Evolutionary conservation across 148 eudicot genomes (phyloP).

Genomic region (Rhododendron mucronatum): DNA sequence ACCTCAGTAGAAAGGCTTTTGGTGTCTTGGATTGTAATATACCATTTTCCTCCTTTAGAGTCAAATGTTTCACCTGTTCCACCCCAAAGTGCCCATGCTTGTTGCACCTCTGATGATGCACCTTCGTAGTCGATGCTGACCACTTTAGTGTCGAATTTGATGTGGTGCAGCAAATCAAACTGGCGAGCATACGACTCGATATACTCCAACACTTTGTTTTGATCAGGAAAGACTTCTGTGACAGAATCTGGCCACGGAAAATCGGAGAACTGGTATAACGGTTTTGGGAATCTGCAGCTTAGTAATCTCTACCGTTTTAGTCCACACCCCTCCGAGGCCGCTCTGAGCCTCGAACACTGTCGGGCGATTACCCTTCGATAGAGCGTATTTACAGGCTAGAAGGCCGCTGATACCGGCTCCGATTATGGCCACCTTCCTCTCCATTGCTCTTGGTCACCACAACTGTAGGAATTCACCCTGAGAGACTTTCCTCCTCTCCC

Average conservation of each 20-base stretch:
- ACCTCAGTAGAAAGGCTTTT: slow-evolving; percentile 33
- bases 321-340: slow-evolving; percentile 73
- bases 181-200: slow-evolving; percentile 53
- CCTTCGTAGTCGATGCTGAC: slow-evolving; percentile 44
- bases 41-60: slow-evolving; percentile 45
- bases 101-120: slow-evolving; percentile 30
- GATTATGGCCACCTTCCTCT: slow-evolving; percentile 37
- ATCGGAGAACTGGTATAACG: slow-evolving; percentile 59
- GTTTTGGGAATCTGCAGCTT: slow-evolving; percentile 61
- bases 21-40: slow-evolving; percentile 30
- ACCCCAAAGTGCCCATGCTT: slow-evolving; percentile 50
- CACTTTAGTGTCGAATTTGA: slow-evolving; percentile 44
- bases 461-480: background rate
- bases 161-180: slow-evolving; percentile 39
- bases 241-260: slow-evolving; percentile 62
- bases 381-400: slow-evolving; percentile 65
- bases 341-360: slow-evolving; percentile 54
- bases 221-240: slow-evolving; percentile 32
- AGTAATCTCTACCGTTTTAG: slow-evolving; percentile 49
- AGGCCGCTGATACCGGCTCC: slow-evolving; percentile 81
- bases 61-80: slow-evolving; percentile 48
- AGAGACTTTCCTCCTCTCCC: background rate
- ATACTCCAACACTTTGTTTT: slow-evolving; percentile 43
- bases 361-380: slow-evolving; percentile 53
- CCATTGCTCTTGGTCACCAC: background rate